Base-by-base conservation (phyloP, 345 rosid genomes). In the Lepidium aucheri region DNA sequence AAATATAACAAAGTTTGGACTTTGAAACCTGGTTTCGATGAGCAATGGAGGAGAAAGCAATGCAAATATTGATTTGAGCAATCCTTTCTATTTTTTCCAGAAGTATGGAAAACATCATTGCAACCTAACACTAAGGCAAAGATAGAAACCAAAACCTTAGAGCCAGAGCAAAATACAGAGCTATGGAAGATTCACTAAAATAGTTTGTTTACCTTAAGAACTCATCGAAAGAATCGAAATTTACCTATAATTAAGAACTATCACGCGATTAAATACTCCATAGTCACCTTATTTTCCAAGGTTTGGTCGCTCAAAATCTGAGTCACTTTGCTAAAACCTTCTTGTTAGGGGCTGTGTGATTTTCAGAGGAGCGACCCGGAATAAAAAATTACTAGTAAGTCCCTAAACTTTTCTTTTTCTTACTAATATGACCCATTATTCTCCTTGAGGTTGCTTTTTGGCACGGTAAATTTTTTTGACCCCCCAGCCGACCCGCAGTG, bases 11-110 rank as follows among this genome's bases (percentile, higher is more conserved):
- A 8, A 75, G 78, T 41, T 72, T 65, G 8, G 54, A 70, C 10
- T 53, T 68, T 32, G 57, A 11, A 22, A 36, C 22, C 9, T 67
- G 61, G 18, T 59, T 83, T 68, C 57, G 74, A 63, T 26, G 38
- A 50, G 54, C 11, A 65, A 65, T 35, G 38, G 84, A 72, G 45
- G 75, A 63, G 7, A 76, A 38, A 54, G 67, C 65, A 63, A 70
- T 35, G 63, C 46, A 60, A 0, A 62, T 45, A 28, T 59, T 55
- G 59, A 65, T 14, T 39, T 74, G 82, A 54, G 49, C 57, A 63
- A 73, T 67, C 79, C 74, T 81, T 70, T 50, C 49, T 38, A 36
- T 0, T 26, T 47, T 38, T 9, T 18, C 3, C 39, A 68, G 12
- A 10, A 53, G 9, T 49, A 36, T 64, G 4, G 40, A 20, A 32